These are phyloP conservation scores for Carex sylvatica DNA, from an alignment of 202 grass and related monocot species.

Conservation along the genomic window DNA sequence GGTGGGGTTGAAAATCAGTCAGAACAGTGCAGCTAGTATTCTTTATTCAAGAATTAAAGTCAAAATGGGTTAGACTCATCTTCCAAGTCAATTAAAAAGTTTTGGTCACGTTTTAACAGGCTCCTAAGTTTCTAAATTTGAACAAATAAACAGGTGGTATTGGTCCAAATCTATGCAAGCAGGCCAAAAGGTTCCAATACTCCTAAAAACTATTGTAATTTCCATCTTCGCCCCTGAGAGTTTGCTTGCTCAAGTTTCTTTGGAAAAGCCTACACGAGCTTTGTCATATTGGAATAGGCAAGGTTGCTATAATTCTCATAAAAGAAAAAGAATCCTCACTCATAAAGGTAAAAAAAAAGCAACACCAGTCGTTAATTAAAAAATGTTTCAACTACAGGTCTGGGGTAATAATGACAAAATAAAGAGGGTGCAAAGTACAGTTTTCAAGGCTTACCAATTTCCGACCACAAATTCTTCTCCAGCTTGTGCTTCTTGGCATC, in stretches of 20 bases:
- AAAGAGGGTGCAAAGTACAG: not conserved
- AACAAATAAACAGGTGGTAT: not conserved
- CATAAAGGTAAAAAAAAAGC: not conserved
- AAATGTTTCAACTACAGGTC: not conserved
- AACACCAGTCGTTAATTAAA: not conserved
- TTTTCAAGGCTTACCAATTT: conserved; percentile 54
- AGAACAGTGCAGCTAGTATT: not conserved
- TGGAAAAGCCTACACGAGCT: too few species aligned
- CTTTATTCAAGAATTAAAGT: not conserved
- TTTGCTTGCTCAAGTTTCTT: too few species aligned
- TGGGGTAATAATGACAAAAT: not conserved
- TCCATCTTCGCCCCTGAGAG: too few species aligned
- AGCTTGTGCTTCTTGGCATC: conserved; percentile 18
- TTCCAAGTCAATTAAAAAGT: not conserved
- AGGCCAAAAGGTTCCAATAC: not conserved
- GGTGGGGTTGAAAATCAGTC: not conserved
- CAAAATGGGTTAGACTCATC: not conserved
- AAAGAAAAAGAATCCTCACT: not conserved
- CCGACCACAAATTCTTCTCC: conserved; percentile 49
- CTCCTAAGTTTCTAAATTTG: not conserved
- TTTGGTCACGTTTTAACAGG: not conserved
- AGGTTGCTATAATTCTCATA: not conserved
- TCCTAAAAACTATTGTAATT: not conserved
- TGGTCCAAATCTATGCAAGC: not conserved
- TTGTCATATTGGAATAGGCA: not conserved